These are phyloP conservation scores for Metschnikowia picachoensis DNA, from an alignment of 805 yeast species.

Conservation along the genomic window DNA sequence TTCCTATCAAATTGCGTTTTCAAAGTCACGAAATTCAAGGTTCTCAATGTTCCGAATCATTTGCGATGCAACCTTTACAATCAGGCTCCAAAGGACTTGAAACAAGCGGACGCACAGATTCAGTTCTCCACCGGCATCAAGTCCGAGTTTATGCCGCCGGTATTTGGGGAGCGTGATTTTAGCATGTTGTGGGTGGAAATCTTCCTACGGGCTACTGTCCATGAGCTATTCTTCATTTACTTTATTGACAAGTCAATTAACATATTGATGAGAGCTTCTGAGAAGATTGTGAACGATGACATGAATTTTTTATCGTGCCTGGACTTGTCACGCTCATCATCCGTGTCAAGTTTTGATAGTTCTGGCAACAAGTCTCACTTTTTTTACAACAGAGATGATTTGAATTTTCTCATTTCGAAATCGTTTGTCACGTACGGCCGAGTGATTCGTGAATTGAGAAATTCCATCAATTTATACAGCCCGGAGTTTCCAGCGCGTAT, in stretches of 20 bases:
- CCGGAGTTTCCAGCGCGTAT: slow-evolving; percentile 36
- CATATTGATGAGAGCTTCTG: slow-evolving; percentile 20
- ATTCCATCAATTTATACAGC: slow-evolving; percentile 27
- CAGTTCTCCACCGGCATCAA: not conserved
- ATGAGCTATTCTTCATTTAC: slow-evolving; percentile 32
- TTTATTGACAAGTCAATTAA: slow-evolving; percentile 37
- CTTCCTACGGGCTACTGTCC: slow-evolving; percentile 25
- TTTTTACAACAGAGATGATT: slow-evolving; percentile 28
- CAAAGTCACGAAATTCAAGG: slow-evolving; percentile 1
- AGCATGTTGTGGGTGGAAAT: slow-evolving; percentile 30
- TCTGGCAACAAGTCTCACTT: slow-evolving; percentile 3
- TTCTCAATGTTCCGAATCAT: slow-evolving; percentile 1
- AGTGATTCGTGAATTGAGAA: slow-evolving; percentile 32
- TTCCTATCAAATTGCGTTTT: slow-evolving; percentile 2
- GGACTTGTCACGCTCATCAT: slow-evolving; percentile 1
- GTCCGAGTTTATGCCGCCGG: slow-evolving; percentile 18
- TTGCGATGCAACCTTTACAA: slow-evolving; percentile 1
- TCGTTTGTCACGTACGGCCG: slow-evolving; percentile 33
- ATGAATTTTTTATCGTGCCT: slow-evolving; percentile 8
- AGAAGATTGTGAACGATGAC: slow-evolving; percentile 17
- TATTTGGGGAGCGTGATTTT: slow-evolving; percentile 23
- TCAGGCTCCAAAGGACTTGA: slow-evolving; percentile 3
- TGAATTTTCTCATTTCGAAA: slow-evolving; percentile 28
- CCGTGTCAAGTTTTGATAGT: not conserved
- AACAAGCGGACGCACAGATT: slow-evolving; percentile 1